Base-by-base conservation (phyloP, 2,329 filamentous ascomycete genomes). In the Arthrocladium fulminans region DNA sequence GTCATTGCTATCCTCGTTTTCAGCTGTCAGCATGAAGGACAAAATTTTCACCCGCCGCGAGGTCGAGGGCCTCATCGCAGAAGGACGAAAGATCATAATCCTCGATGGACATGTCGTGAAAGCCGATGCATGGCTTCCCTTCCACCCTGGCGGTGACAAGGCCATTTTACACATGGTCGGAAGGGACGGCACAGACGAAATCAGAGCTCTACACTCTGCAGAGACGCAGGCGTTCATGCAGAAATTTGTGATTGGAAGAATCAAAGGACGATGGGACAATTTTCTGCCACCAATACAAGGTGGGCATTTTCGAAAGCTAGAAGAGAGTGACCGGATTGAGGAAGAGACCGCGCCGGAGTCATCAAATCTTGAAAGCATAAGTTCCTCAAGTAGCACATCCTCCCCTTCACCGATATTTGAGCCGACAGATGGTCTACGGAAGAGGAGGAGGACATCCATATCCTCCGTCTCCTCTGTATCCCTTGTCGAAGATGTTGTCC, bases 151-250 rank as follows among this genome's bases (percentile, higher is more conserved):
- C 49, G 92, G 92, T 58, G 83, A 90, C 60, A 92, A 88, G 68
- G 79, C 90, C 47, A 94, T 98, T 55, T 73, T 80, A 63, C 92
- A 98, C 63, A 92, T 96, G 88, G 79, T 97, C 52, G 88, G 88
- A 53, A 80, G 84, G 67, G 88, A 95, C 78, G 90, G 88, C 44
- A 96, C 90, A 9, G 89, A 96, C 65, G 92, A 97, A 68, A 83
- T 97, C 53, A 87, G 84, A 65, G 86, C 83, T 34, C 73, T 96
- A 25, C 92, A 98, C 66, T 96, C 90, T 1, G 58, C 71, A 35
- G 84, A 89, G 61, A 83, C 92, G 13, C 80, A 79, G 58, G 66
- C 80, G 50, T 79, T 79, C 58, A 96, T 96, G 87, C 68, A 79
- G 51, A 79, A 77, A 54, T 97, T 89, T 63, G 81, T 86, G 54